These are phyloP conservation scores for Claviceps arundinis DNA, from an alignment of 2,329 filamentous ascomycete genomes.

Conservation along the genomic window DNA sequence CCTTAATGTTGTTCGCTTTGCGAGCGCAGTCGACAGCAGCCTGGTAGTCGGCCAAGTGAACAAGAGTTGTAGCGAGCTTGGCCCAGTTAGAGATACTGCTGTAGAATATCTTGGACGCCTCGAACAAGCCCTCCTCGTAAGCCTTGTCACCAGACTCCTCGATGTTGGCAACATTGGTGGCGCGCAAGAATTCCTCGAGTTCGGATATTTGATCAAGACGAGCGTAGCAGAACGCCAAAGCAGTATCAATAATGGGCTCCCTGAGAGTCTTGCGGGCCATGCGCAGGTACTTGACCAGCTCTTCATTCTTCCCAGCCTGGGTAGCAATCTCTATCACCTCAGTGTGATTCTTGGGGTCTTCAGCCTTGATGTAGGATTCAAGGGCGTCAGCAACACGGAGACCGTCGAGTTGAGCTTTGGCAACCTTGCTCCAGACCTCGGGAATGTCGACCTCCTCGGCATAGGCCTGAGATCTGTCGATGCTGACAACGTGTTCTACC, in stretches of 20 bases:
- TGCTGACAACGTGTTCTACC: slow-evolving; percentile 93
- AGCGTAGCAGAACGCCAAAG: slow-evolving; percentile 84
- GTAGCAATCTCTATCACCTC: slow-evolving; percentile 96
- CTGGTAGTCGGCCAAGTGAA: slow-evolving; percentile 96
- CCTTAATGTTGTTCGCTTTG: slow-evolving; percentile 98
- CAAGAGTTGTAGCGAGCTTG: slow-evolving; percentile 91
- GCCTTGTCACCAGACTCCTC: slow-evolving; percentile 98
- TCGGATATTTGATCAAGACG: slow-evolving; percentile 83
- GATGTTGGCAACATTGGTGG: slow-evolving; percentile 87
- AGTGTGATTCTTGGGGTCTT: slow-evolving; percentile 81
- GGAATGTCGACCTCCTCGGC: slow-evolving; percentile 88
- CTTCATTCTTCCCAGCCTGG: slow-evolving; percentile 92
- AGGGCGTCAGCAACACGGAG: slow-evolving; percentile 86
- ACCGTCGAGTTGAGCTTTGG: slow-evolving; percentile 93
- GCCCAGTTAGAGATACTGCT: slow-evolving; percentile 99
- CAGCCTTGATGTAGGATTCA: slow-evolving; percentile 92
- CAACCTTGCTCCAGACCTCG: slow-evolving; percentile 96
- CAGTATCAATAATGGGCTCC: slow-evolving; percentile 87
- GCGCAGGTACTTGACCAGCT: slow-evolving; percentile 87
- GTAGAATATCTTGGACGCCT: slow-evolving; percentile 98
- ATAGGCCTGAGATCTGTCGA: slow-evolving; percentile 90
- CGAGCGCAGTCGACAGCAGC: slow-evolving; percentile 93
- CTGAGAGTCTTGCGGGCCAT: slow-evolving; percentile 97
- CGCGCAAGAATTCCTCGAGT: slow-evolving; percentile 89
- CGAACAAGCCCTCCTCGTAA: slow-evolving; percentile 83